Base-by-base conservation (phyloP, 2,329 filamentous ascomycete genomes). In the Ascochyta koolunga region DNA sequence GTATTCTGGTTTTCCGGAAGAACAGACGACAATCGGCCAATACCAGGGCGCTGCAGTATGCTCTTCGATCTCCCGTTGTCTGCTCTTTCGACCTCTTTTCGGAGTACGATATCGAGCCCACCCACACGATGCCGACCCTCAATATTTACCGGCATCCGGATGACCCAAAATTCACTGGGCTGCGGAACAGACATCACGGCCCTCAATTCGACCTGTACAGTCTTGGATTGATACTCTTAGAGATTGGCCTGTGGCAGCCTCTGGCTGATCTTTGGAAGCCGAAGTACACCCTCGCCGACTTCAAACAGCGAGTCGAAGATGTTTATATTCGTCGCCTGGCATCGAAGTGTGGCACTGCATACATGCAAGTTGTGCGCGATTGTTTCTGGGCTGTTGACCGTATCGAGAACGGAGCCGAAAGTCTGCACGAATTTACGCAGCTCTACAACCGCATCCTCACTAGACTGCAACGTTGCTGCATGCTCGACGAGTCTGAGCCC, bases 11-110 rank as follows among this genome's bases (percentile, higher is more conserved):
- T 46, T 86, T 86, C 48, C 65, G 62, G 27, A 76, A 75, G 58
- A 69, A 61, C 48, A 79, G 80, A 80, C 66, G 69, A 41, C 78
- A 81, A 38, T 75, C 77, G 70, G 16, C 73, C 72, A 41, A 79
- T 75, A 18, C 75, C 70, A 79, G 37, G 56, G 70, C 69, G 7
- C 43, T 73, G 25, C 66, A 75, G 41, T 76, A 69, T 15, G 86
- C 90, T 50, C 80, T 92, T 42, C 81, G 89, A 19, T 81, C 85
- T 8, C 89, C 89, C 2, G 81, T 90, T 3, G 77, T 92, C 37
- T 88, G 88, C 1, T 88, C 88, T 0, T 93, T 91, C 62, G 89
- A 93, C 59, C 74, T 92, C 3, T 93, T 93, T 67, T 85, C 83
- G 4, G 80, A 81, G 47, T 79, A 74, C 59, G 77, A 76, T 41